Percentiles rank a stretch among this genome's conserved stretches.
Evolutionary conservation across 352 stramenopile genomes (phyloP).

Genomic region (Pythium apleroticum): DNA sequence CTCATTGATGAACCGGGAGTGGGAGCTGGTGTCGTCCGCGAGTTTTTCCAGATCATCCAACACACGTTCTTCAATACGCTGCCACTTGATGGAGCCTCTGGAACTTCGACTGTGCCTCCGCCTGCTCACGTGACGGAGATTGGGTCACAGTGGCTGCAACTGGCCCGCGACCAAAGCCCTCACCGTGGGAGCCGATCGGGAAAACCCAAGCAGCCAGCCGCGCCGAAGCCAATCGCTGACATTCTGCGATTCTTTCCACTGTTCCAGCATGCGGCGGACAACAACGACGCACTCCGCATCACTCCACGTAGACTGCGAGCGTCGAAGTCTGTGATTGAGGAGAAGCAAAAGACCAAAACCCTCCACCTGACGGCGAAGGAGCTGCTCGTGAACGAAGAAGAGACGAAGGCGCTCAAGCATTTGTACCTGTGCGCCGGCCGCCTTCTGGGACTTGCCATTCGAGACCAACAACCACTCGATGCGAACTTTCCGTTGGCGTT

Average conservation of each 20-base stretch:
- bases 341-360: constrained; percentile 32
- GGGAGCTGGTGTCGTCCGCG: constrained; percentile 57
- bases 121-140: constrained; percentile 53
- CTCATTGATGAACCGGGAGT: constrained; percentile 72
- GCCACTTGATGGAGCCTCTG: constrained; percentile 12
- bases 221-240: constrained; percentile 21
- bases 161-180: constrained; percentile 41
- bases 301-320: constrained; percentile 29
- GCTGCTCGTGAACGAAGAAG: constrained; percentile 36
- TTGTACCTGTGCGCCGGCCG: constrained; percentile 65
- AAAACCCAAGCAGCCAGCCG: not conserved
- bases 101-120: constrained; percentile 8
- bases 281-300: constrained; percentile 38
- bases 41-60: constrained; percentile 80
- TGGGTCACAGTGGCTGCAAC: constrained; percentile 57
- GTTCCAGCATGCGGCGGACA: constrained; percentile 44
- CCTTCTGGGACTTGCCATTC: constrained; percentile 65
- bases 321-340: constrained; percentile 34
- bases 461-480: constrained; percentile 64
- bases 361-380: constrained; percentile 41
- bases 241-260: constrained; percentile 50
- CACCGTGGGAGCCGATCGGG: constrained; percentile 7
- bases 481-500: constrained; percentile 59
- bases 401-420: constrained; percentile 46
- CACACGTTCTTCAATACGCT: constrained; percentile 51